A percentile compares a stretch with the other conserved stretches of the same genome.
phyloP scores from a whole-genome alignment of 805 yeast species.

The Kuraishia floccosa region DNA sequence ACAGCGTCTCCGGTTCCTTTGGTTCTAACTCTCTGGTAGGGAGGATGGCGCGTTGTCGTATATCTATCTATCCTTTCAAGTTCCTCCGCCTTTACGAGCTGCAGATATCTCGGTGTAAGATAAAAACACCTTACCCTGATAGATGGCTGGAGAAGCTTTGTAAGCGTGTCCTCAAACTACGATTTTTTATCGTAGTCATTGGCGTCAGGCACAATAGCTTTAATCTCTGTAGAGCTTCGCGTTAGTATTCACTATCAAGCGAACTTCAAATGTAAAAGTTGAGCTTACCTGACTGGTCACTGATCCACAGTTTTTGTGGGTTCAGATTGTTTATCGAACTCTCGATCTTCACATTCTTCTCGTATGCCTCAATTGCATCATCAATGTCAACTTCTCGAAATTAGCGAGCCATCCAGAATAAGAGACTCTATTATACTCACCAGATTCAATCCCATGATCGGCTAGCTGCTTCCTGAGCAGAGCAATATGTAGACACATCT shows the following conservation, averaged over 20 bases:
- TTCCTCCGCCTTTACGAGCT: no score
- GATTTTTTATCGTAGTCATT: constrained; percentile 50
- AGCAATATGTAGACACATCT: constrained; percentile 60
- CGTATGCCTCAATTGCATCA: constrained; percentile 42
- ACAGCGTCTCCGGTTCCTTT: no score
- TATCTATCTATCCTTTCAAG: no score
- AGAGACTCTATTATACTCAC: no score
- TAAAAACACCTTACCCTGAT: no score
- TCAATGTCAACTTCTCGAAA: constrained; percentile 29
- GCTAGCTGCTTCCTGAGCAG: constrained; percentile 47
- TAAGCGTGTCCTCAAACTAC: no score
- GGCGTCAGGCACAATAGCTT: constrained; percentile 42
- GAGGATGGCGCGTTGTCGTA: no score
- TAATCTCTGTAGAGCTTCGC: constrained; percentile 16
- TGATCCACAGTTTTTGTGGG: constrained; percentile 49
- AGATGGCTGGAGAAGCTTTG: no score
- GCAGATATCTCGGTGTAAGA: no score
- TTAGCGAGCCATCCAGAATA: no score
- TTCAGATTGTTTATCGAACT: constrained; percentile 38
- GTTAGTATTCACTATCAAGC: neutral
- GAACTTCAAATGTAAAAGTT: neutral
- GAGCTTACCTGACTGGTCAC: constrained; percentile 27
- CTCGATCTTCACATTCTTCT: constrained; percentile 44
- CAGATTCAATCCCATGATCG: constrained; percentile 47
- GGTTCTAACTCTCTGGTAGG: no score